Evolutionary conservation across 345 rosid species (phyloP).

Genomic region (Salix dunnii): DNA sequence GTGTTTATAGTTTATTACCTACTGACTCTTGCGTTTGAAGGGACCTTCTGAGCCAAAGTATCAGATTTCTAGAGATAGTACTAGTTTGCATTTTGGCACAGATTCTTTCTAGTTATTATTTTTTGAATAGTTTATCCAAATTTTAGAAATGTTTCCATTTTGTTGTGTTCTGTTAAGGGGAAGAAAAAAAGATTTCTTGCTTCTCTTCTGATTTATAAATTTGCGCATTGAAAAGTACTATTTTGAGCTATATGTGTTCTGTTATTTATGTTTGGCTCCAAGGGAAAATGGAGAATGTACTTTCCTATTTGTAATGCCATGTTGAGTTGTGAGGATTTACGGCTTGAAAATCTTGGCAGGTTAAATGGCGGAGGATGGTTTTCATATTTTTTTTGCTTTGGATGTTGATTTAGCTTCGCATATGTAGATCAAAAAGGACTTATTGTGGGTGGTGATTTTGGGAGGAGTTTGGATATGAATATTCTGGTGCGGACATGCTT

Average conservation of each 20-base stretch:
- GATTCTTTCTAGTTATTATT: not conserved
- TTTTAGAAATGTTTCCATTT: not conserved
- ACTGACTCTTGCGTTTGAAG: not conserved
- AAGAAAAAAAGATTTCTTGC: not conserved
- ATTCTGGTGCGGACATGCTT: slow-evolving; percentile 78
- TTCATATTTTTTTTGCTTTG: slow-evolving; percentile 8
- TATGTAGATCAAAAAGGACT: slow-evolving; percentile 28
- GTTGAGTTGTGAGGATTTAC: not conserved
- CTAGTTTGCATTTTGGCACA: not conserved
- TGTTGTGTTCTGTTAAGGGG: not conserved
- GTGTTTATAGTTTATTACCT: not conserved
- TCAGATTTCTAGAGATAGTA: not conserved
- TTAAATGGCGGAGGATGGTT: slow-evolving; percentile 6
- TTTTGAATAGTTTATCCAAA: not conserved
- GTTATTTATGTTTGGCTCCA: not conserved
- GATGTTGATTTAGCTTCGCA: slow-evolving; percentile 21
- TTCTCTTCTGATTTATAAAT: not conserved
- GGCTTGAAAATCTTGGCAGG: slow-evolving; percentile 8
- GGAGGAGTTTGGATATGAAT: slow-evolving; percentile 61
- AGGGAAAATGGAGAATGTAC: not conserved
- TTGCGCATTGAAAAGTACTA: not conserved
- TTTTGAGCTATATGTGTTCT: not conserved
- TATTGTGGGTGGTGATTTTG: slow-evolving; percentile 19
- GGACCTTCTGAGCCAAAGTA: not conserved
- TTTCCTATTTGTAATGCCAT: not conserved